Evolutionary conservation across 2,329 filamentous ascomycete species (phyloP).

Genomic region (Cercospora berteroae): DNA sequence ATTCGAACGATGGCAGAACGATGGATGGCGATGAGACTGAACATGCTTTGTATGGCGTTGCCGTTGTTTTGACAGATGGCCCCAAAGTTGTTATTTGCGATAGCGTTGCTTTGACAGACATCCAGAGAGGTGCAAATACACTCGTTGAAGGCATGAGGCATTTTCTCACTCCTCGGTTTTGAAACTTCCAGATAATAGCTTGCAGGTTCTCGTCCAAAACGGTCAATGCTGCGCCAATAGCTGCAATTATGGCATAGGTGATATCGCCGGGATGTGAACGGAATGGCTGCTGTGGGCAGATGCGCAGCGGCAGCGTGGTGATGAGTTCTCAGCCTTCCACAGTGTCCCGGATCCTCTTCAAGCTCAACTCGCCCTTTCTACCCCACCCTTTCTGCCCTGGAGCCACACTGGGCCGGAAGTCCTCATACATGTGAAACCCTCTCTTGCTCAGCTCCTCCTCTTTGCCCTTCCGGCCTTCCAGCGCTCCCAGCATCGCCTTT

Average conservation of each 20-base stretch:
- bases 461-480: conserved; percentile 29
- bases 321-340: background rate
- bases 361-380: conserved; percentile 32
- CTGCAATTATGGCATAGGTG: background rate
- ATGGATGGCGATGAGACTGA: background rate
- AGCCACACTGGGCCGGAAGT: conserved; percentile 32
- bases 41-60: background rate
- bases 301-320: background rate
- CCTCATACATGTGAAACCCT: conserved; percentile 36
- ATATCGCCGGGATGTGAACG: background rate
- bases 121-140: background rate
- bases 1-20: background rate
- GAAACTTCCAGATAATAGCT: background rate
- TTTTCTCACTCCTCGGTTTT: background rate
- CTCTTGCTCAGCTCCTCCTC: conserved; percentile 32
- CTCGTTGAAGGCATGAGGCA: background rate
- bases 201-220: background rate
- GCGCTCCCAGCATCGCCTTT: conserved; percentile 22
- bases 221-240: background rate
- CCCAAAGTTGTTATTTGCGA: background rate
- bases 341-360: conserved; percentile 19
- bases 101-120: background rate
- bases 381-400: conserved; percentile 36
- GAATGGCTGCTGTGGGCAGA: background rate
- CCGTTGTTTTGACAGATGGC: background rate